Percentiles rank a stretch among this genome's conserved stretches.
These are phyloP conservation scores for Tulasnella sp. DNA, from an alignment of 768 basidiomycete species.

Conservation along the genomic window DNA sequence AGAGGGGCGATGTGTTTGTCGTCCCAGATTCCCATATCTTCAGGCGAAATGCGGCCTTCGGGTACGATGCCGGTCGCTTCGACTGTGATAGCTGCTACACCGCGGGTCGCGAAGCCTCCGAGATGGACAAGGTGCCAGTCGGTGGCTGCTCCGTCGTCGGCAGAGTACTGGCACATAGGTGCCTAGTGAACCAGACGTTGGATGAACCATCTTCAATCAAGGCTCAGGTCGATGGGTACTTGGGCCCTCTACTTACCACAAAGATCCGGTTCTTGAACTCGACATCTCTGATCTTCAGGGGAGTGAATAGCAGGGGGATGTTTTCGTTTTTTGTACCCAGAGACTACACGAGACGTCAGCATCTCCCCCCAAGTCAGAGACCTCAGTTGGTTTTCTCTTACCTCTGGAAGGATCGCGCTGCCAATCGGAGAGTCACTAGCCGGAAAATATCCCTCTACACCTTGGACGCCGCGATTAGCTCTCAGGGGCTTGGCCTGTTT, in stretches of 20 bases:
- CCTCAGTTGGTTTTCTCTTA: slow-evolving; percentile 20
- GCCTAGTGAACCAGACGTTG: slow-evolving; percentile 28
- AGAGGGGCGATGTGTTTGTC: slow-evolving; percentile 64
- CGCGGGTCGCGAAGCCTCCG: slow-evolving; percentile 58
- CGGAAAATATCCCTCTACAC: slow-evolving; percentile 44
- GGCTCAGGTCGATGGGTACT: neutral
- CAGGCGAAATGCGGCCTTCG: slow-evolving; percentile 63
- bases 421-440: slow-evolving; percentile 50
- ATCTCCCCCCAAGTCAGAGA: neutral
- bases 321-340: slow-evolving; percentile 34
- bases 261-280: slow-evolving; percentile 69
- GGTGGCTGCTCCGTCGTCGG: slow-evolving; percentile 60
- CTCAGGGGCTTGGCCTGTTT: neutral
- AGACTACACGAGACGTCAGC: neutral
- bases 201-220: neutral
- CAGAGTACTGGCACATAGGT: slow-evolving; percentile 78
- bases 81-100: slow-evolving; percentile 55
- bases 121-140: slow-evolving; percentile 79
- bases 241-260: slow-evolving; percentile 33
- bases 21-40: slow-evolving; percentile 66
- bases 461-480: slow-evolving; percentile 38
- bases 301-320: slow-evolving; percentile 51
- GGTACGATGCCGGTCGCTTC: slow-evolving; percentile 68
- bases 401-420: slow-evolving; percentile 22
- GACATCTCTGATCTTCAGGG: slow-evolving; percentile 46